Base-by-base conservation (phyloP, 2,329 filamentous ascomycete species). In the Macrophomina pseudophaseolina region DNA sequence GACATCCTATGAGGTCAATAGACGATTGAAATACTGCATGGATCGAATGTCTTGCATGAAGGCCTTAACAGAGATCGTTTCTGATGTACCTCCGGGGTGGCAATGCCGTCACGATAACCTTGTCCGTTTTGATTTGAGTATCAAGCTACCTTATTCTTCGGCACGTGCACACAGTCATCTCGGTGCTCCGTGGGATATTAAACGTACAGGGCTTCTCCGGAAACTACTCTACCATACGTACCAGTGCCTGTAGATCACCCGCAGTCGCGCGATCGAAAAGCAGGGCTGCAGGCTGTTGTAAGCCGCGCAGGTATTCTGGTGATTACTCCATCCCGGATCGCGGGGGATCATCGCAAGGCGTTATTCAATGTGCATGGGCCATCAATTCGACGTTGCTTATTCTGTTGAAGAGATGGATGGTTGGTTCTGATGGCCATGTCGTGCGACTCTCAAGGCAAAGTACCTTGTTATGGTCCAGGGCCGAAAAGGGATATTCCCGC, bases 191-290 rank as follows among this genome's bases (percentile, higher is more conserved):
- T 62, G 44, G 23, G 8, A 49, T 32, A 23, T 23, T 16, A 28
- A 35, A n/a, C 44, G 6, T 49, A 62, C 38, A 5, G 33, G 12
- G 30, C 30, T 49, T 44, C 18, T 44, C 18, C 9, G 14, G 40
- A n/a, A 14, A n/a, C 46, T 23, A 38, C 5, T 11, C 30, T 49
- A 49, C n/a, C 32, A 42, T 38, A 48, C 42, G 40, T 44, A 32
- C 16, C 46, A n/a, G 58, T 49, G 16, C n/a, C 42, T 38, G 58
- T 38, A 62, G 58, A 62, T 62, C 58, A 62, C 38, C 44, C 58
- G 44, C 30, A 7, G 23, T 18, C 3, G 32, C 18, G 58, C 40
- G n/a, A 49, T 18, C 28, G 32, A 5, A 32, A 35, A 40, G 23
- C 58, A 62, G 32, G 58, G 58, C 28, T 62, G 42, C 12, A 62